These are phyloP conservation scores for Camellia oleifera DNA, from an alignment of 179 eudicot species.

Conservation along the genomic window DNA sequence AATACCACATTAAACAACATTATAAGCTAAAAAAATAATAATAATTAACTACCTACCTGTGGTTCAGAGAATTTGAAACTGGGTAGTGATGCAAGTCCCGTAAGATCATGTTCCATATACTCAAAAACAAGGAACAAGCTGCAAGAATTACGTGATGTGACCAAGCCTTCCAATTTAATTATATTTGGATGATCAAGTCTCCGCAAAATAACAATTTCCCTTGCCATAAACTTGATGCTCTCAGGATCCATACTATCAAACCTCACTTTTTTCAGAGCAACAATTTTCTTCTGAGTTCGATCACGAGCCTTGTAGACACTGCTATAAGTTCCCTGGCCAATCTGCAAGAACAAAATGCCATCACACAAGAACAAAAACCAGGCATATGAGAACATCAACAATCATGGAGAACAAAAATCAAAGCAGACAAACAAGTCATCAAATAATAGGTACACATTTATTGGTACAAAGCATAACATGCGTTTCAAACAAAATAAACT, in stretches of 20 bases:
- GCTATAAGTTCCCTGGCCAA: constrained; percentile 33
- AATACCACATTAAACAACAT: neutral
- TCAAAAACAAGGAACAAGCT: constrained; percentile 55
- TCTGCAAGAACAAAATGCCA: constrained; percentile 24
- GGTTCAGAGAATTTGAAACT: constrained; percentile 43
- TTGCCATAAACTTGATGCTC: constrained; percentile 51
- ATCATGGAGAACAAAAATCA: neutral
- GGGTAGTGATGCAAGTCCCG: constrained; percentile 46
- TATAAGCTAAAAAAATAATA: neutral
- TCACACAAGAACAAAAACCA: neutral
- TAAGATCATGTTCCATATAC: constrained; percentile 58
- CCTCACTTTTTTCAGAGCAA: constrained; percentile 51
- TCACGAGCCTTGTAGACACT: constrained; percentile 20
- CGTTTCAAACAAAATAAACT: neutral
- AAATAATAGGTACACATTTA: neutral
- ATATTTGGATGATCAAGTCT: constrained; percentile 54
- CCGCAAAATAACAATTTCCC: constrained; percentile 51
- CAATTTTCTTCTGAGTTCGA: constrained; percentile 33
- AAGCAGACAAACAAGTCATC: neutral
- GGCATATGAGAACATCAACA: neutral
- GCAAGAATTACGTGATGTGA: constrained; percentile 38
- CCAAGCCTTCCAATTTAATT: constrained; percentile 50
- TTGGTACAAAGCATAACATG: neutral
- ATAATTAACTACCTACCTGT: constrained; percentile 30
- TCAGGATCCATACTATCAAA: constrained; percentile 49